A percentile compares a stretch with the other conserved stretches of the same genome.
phyloP scores from a whole-genome alignment of 1,284 basidiomycete genomes.

The Cryptococcus jaspeensis region DNA sequence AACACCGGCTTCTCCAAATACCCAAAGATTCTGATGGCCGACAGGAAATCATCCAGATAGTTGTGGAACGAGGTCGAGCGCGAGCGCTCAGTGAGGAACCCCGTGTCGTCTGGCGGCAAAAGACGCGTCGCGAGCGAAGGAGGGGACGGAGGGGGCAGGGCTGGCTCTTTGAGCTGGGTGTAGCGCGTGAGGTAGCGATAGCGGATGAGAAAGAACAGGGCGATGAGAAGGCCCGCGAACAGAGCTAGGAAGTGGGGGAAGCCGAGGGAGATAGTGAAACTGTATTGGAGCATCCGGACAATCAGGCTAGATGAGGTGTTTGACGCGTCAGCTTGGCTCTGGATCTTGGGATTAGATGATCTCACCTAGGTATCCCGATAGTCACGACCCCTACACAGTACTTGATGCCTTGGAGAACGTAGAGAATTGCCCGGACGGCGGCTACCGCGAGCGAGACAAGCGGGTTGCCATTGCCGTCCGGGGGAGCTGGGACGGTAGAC shows the following conservation, averaged over 20 bases:
- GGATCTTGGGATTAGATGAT: neutral
- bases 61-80: constrained; percentile 73
- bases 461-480: constrained; percentile 54
- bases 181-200: constrained; percentile 61
- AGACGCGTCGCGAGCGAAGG: constrained; percentile 31
- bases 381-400: constrained; percentile 70
- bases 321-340: neutral
- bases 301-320: constrained; percentile 15
- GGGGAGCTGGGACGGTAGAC: constrained; percentile 16
- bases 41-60: constrained; percentile 90
- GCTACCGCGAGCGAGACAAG: constrained; percentile 74
- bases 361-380: constrained; percentile 68
- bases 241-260: constrained; percentile 83
- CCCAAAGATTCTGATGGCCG: constrained; percentile 90
- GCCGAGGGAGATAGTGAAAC: constrained; percentile 82
- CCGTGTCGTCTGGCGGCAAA: constrained; percentile 27
- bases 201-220: constrained; percentile 77
- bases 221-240: constrained; percentile 64
- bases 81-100: constrained; percentile 64
- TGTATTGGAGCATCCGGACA: constrained; percentile 72
- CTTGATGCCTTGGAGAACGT: constrained; percentile 73
- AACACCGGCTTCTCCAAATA: constrained; percentile 95
- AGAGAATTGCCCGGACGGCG: constrained; percentile 77
- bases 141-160: constrained; percentile 50
- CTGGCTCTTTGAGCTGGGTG: constrained; percentile 79